Conservation (phyloP, 192 early-diverging fungal genomes). For the Jimgerdemannia lactiflua region DNA sequence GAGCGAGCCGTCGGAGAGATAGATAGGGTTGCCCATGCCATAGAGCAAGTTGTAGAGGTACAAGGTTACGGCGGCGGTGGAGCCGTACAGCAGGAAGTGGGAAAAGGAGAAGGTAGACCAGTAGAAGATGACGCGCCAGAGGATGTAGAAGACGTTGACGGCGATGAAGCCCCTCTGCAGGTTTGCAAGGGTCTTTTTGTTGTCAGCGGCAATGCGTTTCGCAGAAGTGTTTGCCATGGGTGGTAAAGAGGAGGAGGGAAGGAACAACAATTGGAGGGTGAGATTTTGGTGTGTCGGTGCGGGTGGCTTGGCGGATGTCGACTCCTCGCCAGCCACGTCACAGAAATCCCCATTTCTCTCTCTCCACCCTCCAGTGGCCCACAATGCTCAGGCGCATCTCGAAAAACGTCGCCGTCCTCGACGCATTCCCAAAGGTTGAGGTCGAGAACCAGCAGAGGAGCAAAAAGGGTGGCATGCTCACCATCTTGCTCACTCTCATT, state of each 20-base stretch:
- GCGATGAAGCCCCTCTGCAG: slow-evolving; percentile 47
- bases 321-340: not conserved
- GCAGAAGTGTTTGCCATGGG: slow-evolving; percentile 58
- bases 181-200: slow-evolving; percentile 48
- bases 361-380: not conserved
- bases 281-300: too few species aligned
- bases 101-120: slow-evolving; percentile 46
- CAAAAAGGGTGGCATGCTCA: slow-evolving; percentile 71
- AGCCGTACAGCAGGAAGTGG: slow-evolving; percentile 34
- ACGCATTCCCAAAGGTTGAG: slow-evolving; percentile 93
- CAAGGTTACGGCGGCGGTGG: slow-evolving; percentile 43
- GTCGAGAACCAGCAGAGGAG: slow-evolving; percentile 69
- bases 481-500: slow-evolving; percentile 61
- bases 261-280: not conserved
- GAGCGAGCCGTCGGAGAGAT: slow-evolving; percentile 36
- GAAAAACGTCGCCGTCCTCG: slow-evolving; percentile 36
- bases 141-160: slow-evolving; percentile 52
- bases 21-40: slow-evolving; percentile 39
- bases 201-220: slow-evolving; percentile 58
- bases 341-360: not conserved
- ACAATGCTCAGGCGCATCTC: not conserved
- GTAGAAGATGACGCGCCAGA: slow-evolving; percentile 51
- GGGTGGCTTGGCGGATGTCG: not conserved
- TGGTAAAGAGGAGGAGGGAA: not conserved
- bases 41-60: slow-evolving; percentile 48